These are phyloP conservation scores for Fragilariopsis cylindrus DNA, from an alignment of 108 stramenopile genomes.

Conservation along the genomic window DNA sequence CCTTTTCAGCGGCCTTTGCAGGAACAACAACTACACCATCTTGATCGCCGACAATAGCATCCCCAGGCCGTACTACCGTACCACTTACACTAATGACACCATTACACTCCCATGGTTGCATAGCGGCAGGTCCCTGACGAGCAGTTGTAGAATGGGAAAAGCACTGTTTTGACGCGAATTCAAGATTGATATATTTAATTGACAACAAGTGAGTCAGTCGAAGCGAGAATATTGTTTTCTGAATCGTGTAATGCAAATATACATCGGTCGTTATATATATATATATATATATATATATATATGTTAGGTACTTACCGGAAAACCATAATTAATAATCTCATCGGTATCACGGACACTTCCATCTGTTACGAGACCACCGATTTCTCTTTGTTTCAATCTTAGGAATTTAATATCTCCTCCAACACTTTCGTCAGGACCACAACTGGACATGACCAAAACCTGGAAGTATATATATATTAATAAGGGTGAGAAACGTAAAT, in stretches of 20 bases:
- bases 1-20: conserved; percentile 84
- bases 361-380: conserved; percentile 90
- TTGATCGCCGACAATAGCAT: conserved; percentile 90
- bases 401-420: conserved; percentile 93
- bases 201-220: background rate
- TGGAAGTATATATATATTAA: conserved; percentile 8
- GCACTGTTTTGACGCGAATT: conserved; percentile 8
- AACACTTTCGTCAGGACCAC: conserved; percentile 83
- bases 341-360: conserved; percentile 90
- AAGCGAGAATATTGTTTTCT: too few species aligned
- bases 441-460: conserved; percentile 82
- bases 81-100: conserved; percentile 74
- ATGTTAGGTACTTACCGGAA: conserved; percentile 42
- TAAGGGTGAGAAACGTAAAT: background rate
- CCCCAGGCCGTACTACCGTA: conserved; percentile 81
- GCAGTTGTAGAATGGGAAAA: conserved; percentile 58
- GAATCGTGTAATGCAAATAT: too few species aligned
- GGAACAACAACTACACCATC: conserved; percentile 92
- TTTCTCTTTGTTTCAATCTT: conserved; percentile 72
- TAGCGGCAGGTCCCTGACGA: conserved; percentile 74
- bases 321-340: conserved; percentile 90
- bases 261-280: too few species aligned
- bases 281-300: too few species aligned
- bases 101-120: conserved; percentile 93
- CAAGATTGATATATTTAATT: background rate